These are phyloP conservation scores for Skeletonema costatum DNA, from an alignment of 108 stramenopile genomes.

Conservation along the genomic window DNA sequence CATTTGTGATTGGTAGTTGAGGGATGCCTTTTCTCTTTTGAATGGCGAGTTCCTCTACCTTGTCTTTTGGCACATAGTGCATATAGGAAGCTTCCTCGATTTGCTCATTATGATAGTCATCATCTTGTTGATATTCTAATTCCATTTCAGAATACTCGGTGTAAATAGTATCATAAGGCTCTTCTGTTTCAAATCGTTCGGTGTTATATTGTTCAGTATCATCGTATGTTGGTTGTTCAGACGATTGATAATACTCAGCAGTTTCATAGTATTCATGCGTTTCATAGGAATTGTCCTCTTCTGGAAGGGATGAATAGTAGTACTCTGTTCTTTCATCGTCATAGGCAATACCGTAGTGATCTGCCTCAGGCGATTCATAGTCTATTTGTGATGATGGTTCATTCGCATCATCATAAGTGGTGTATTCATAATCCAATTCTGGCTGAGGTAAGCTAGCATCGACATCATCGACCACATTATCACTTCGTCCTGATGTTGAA, in stretches of 20 bases:
- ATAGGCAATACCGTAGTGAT: not conserved
- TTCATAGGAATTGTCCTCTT: not conserved
- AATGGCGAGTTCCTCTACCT: constrained; percentile 6
- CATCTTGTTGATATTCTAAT: not conserved
- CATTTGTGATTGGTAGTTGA: constrained; percentile 39
- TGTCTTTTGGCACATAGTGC: not conserved
- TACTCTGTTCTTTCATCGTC: not conserved
- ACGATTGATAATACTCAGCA: not conserved
- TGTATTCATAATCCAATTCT: not conserved
- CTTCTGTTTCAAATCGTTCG: not conserved
- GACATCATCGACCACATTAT: not conserved
- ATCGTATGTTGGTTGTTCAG: not conserved
- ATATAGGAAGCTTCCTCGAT: not conserved
- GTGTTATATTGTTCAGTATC: not conserved
- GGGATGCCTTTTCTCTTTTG: constrained; percentile 9
- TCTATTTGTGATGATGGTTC: not conserved
- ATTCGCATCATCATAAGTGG: not conserved
- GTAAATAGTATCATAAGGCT: not conserved
- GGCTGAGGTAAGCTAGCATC: not conserved
- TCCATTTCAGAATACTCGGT: not conserved
- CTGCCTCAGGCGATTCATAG: not conserved
- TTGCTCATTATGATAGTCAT: not conserved
- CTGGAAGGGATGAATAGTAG: not conserved
- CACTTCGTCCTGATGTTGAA: too few species aligned
- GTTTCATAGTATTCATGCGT: not conserved